Percentiles rank a stretch among this genome's conserved stretches.
These are phyloP conservation scores for Harrya chromipes DNA, from an alignment of 768 basidiomycete species.

Conservation along the genomic window DNA sequence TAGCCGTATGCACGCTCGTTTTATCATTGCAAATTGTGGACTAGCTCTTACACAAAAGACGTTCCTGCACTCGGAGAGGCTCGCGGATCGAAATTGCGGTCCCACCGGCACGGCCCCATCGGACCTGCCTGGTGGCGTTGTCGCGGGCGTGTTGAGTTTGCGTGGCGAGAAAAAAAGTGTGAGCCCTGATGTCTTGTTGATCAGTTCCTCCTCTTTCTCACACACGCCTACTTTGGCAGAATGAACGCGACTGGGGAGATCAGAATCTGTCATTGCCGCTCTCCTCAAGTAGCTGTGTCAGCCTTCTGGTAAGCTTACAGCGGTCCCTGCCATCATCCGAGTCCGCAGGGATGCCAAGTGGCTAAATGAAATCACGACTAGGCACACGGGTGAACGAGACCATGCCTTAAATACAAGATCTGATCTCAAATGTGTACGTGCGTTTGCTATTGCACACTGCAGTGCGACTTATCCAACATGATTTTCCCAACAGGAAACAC, in stretches of 20 bases:
- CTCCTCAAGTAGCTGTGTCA: constrained; percentile 24
- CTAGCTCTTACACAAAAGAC: constrained; percentile 1
- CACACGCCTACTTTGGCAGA: constrained; percentile 17
- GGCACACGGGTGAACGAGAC: constrained; percentile 28
- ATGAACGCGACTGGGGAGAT: constrained; percentile 5
- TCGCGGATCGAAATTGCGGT: constrained; percentile 21
- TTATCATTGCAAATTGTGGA: constrained; percentile 22
- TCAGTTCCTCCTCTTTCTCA: constrained; percentile 22
- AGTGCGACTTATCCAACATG: constrained; percentile 26
- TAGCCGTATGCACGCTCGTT: constrained; percentile 3
- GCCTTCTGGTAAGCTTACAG: constrained; percentile 13
- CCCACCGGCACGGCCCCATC: constrained; percentile 12
- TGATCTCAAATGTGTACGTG: constrained; percentile 32
- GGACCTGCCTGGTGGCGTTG: constrained; percentile 22
- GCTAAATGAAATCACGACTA: constrained; percentile 36
- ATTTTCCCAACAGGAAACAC: constrained; percentile 37
- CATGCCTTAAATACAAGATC: constrained; percentile 35
- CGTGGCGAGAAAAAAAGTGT: constrained; percentile 10
- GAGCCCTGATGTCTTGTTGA: constrained; percentile 15
- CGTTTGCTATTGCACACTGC: constrained; percentile 29
- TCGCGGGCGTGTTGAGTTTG: constrained; percentile 13
- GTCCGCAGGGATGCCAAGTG: constrained; percentile 29
- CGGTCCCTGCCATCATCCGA: constrained; percentile 21
- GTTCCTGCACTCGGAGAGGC: constrained; percentile 5
- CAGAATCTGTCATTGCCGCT: constrained; percentile 22